Evolutionary conservation across 345 rosid species (phyloP).

Genomic region (Corchorus capsularis): DNA sequence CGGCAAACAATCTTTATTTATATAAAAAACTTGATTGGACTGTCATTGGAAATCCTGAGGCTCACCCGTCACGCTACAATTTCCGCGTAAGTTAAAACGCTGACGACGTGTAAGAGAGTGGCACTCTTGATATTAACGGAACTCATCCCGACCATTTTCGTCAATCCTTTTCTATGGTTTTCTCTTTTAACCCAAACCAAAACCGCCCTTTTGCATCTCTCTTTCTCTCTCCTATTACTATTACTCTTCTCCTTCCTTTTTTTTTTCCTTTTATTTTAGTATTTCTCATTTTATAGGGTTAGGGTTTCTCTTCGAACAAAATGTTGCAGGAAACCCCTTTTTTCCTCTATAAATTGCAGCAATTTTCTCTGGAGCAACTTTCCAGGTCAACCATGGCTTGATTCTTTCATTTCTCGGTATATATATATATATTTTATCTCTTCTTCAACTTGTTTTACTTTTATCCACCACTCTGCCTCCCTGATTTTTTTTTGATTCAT

Average conservation of each 20-base stretch:
- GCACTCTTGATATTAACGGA: conserved; percentile 19
- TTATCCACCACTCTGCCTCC: not conserved
- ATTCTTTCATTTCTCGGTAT: conserved; percentile 47
- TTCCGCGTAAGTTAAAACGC: not conserved
- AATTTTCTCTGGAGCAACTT: conserved; percentile 30
- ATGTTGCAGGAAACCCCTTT: conserved; percentile 24
- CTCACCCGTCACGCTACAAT: not conserved
- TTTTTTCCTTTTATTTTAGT: not conserved
- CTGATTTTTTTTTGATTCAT: not conserved
- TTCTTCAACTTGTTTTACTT: not conserved
- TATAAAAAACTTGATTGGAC: not conserved
- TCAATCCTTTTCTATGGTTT: conserved; percentile 18
- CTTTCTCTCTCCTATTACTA: not conserved
- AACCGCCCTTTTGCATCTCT: conserved; percentile 28
- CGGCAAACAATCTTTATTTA: too few relatives aligned
- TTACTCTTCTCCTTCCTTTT: not conserved
- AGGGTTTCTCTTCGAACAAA: conserved; percentile 41
- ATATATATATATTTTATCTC: not conserved
- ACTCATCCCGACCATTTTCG: not conserved
- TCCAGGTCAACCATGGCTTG: conserved; percentile 42
- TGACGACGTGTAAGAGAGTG: conserved; percentile 8
- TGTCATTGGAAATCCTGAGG: not conserved
- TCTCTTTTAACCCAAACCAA: conserved; percentile 1
- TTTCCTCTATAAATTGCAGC: conserved; percentile 16
- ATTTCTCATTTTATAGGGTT: conserved; percentile 34